phyloP scores from a whole-genome alignment of 2,329 filamentous ascomycete genomes.

The Neopestalotiopsis rosae region DNA sequence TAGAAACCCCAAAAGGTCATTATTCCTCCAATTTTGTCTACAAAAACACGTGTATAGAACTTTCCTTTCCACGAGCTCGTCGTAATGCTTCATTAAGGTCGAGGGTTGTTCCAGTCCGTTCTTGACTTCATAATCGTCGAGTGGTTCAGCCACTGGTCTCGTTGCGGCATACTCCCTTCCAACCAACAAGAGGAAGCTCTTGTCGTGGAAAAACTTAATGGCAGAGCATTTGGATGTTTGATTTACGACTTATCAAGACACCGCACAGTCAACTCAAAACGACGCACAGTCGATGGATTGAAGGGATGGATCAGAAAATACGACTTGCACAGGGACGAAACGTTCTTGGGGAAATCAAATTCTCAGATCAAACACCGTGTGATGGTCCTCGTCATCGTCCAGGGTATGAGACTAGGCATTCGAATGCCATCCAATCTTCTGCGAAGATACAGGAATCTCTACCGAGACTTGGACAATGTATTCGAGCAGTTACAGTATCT shows the following conservation, averaged over 20 bases:
- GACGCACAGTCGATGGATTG: too few species aligned
- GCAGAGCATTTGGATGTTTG: too few species aligned
- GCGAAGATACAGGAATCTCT: constrained; percentile 16
- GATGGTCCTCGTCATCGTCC: too few species aligned
- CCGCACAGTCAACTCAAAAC: too few species aligned
- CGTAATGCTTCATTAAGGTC: not conserved
- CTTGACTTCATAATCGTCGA: not conserved
- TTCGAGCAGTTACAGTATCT: constrained; percentile 29
- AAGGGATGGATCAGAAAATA: too few species aligned
- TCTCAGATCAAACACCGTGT: too few species aligned
- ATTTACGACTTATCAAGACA: too few species aligned
- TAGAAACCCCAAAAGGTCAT: not conserved
- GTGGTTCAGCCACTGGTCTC: not conserved
- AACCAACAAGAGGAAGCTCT: not conserved
- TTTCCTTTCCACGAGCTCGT: not conserved
- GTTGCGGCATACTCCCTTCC: not conserved
- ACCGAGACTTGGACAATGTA: constrained; percentile 24
- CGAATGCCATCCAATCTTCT: too few species aligned
- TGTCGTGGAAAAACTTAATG: too few species aligned
- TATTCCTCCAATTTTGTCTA: not conserved
- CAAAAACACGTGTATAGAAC: not conserved
- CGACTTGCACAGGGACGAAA: too few species aligned
- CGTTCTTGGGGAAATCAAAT: too few species aligned
- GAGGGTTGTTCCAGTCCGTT: not conserved
- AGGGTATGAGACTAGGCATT: too few species aligned